Base-by-base conservation (phyloP, 352 stramenopile species). In the Globisporangium polare region DNA sequence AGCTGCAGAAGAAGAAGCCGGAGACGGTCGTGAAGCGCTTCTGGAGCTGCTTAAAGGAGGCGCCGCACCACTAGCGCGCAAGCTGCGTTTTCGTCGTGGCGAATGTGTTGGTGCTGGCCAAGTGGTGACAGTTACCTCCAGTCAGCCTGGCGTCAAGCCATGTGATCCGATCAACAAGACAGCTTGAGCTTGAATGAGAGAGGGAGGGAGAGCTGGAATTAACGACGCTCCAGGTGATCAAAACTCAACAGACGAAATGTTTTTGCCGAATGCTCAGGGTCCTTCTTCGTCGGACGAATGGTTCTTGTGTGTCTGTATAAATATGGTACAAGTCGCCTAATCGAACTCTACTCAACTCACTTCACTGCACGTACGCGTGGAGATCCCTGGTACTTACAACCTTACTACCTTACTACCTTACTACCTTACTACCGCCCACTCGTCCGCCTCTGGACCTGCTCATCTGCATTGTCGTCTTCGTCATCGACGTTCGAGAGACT, bases 1-100 rank as follows among this genome's bases (percentile, higher is more conserved):
- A 86, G 41, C 63, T 88, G 24, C 67, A 82, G 31, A 70, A 84
- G 35, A 67, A 63, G 53, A 35, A 51, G 7, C 53, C 62, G 18
- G 54, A 58, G 55, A 54, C 62, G 22, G 26, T 31, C n/a, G 15
- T 67, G n/a, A 62, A 67, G 49, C 53, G 49, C 13, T 67, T 67
- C 62, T 62, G 53, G 45, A 58, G 8, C 39, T 67, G 62, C 62
- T 22, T 67, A 39, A 61, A 51, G 18, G 59, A 65, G 10, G 43
- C 22, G 2, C 53, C 52, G 18, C 53, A 58, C 18, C 53, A 67
- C 31, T 67, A 62, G 33, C n/a, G 29, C 29, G 29, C 29, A 33
- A 9, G 29, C 29, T 33, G 27, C 15, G 7, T 41, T 15, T 12
- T 27, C 13, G 39, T 20, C 5, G 39, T 45, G 15, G 13, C 13